Evolutionary conservation across 192 early-diverging fungal genomes (phyloP), one percentile per base, ranked within the genome.

Genomic region (Rhizophagus prolifer): DNA sequence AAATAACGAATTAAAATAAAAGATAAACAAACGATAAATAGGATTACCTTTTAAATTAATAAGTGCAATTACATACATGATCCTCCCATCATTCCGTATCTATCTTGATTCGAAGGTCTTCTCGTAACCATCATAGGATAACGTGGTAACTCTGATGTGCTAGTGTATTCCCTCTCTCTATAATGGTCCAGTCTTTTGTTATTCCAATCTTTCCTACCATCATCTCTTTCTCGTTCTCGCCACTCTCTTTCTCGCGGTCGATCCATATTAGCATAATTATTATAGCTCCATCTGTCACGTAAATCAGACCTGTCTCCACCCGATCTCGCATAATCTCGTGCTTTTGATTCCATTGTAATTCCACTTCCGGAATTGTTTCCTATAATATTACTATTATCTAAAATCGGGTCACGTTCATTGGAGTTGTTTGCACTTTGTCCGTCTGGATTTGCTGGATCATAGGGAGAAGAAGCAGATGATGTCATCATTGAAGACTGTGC

Each of bases 391-490:
- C 23, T 44, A 38, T 38, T 38, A 26, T 28, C 26, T 50, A 58
- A 9, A 44, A 16, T 23, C 28, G 41, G 54, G 21, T 72, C 71
- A 8, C 71, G 71, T 28, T 72, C 71, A 58, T 31, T 59, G 4
- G 25, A 28, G 10, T 3, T 30, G 21, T 34, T 59, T 58, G 58
- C 41, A 72, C 25, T 47, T 28, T 72, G 71, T 25, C 71, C 71
- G 28, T 72, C 71, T 30, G 71, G 71, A 4, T 72, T 72, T 12
- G 46, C 71, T 5, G 71, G 71, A 72, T 72, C 71, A 34, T 72
- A 72, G 1, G 71, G 71, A 50, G 71, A 50, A 28, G 71, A 50
- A n/a, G 50, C 23, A 25, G 71, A 58, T 21, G 71, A 72, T 16
- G 71, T 13, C 34, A 36, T 28, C 9, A 59, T 14, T 72, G 41